phyloP scores from a whole-genome alignment of 1,284 basidiomycete genomes.

The Microstroma glucosiphilum region DNA sequence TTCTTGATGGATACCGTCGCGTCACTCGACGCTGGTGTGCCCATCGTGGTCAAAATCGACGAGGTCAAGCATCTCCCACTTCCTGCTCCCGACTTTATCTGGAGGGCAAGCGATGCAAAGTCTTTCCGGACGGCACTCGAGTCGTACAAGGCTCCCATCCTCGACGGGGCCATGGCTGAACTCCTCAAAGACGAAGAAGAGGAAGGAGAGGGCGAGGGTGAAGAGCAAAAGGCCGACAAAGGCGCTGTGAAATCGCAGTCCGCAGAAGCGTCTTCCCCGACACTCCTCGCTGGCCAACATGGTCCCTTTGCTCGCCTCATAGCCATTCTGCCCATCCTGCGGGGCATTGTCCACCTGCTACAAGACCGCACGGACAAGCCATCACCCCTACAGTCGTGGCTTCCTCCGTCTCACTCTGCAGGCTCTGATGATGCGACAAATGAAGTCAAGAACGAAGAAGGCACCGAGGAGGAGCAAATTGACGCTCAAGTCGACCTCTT shows the following conservation, averaged over 20 bases:
- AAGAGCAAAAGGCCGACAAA: slow-evolving; percentile 1
- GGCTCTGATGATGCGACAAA: slow-evolving; percentile 7
- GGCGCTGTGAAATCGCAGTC: neutral
- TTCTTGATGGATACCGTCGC: slow-evolving; percentile 37
- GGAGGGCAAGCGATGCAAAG: slow-evolving; percentile 28
- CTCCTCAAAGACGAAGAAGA: slow-evolving; percentile 19
- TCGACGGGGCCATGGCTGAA: slow-evolving; percentile 31
- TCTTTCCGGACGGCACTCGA: slow-evolving; percentile 24
- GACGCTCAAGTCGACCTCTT: slow-evolving; percentile 23
- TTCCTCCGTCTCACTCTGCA: slow-evolving; percentile 6
- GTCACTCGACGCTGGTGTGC: slow-evolving; percentile 28
- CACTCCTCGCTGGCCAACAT: slow-evolving; percentile 25
- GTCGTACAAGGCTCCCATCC: slow-evolving; percentile 21
- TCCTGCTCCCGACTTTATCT: slow-evolving; percentile 31
- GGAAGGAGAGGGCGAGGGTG: neutral
- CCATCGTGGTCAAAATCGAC: slow-evolving; percentile 24
- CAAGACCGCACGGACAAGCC: slow-evolving; percentile 24
- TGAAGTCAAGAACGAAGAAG: neutral
- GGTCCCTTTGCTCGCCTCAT: slow-evolving; percentile 38
- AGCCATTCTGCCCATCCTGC: slow-evolving; percentile 35
- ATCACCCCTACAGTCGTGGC: slow-evolving; percentile 25
- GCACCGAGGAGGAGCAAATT: too few species aligned
- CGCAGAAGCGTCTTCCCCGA: slow-evolving; percentile 6
- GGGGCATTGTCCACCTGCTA: slow-evolving; percentile 38
- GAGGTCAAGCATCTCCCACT: slow-evolving; percentile 37